A percentile compares a stretch with the other conserved stretches of the same genome.
phyloP scores from a whole-genome alignment of 2,329 filamentous ascomycete genomes.

The Periconia sp. region DNA sequence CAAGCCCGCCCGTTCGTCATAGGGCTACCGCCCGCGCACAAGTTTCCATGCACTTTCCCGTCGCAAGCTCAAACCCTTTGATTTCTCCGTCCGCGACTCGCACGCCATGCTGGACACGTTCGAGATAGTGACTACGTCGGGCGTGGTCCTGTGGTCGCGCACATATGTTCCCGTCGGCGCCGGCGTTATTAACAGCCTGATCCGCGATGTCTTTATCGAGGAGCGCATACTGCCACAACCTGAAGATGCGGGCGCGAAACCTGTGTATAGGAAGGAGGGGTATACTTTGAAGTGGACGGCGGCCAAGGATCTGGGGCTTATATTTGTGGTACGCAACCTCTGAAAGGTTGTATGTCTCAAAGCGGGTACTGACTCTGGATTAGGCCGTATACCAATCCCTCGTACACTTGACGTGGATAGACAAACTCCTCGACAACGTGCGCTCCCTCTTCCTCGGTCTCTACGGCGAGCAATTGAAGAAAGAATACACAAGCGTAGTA shows the following conservation, averaged over 20 bases:
- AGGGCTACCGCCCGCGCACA: constrained; percentile 14
- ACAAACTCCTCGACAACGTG: constrained; percentile 94
- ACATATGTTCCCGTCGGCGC: constrained; percentile 80
- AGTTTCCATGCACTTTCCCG: constrained; percentile 5
- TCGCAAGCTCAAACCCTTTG: background rate
- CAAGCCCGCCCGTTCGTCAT: constrained; percentile 38
- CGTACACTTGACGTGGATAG: constrained; percentile 94
- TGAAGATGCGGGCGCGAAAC: constrained; percentile 68
- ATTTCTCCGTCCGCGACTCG: background rate
- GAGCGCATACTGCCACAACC: constrained; percentile 74
- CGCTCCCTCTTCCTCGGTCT: constrained; percentile 89
- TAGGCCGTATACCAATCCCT: constrained; percentile 91
- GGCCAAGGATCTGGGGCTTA: constrained; percentile 89
- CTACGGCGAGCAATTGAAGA: constrained; percentile 86
- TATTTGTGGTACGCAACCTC: constrained; percentile 79
- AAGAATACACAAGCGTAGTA: constrained; percentile 76
- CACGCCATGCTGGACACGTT: constrained; percentile 87
- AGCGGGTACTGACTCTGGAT: background rate
- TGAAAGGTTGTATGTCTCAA: background rate
- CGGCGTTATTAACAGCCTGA: constrained; percentile 89
- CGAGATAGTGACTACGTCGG: constrained; percentile 93
- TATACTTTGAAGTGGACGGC: constrained; percentile 95
- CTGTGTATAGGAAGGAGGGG: constrained; percentile 86
- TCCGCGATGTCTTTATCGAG: constrained; percentile 97
- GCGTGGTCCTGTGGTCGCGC: constrained; percentile 95